Evolutionary conservation across 139 green algal species (phyloP).

Genomic region (Closterium sp.): DNA sequence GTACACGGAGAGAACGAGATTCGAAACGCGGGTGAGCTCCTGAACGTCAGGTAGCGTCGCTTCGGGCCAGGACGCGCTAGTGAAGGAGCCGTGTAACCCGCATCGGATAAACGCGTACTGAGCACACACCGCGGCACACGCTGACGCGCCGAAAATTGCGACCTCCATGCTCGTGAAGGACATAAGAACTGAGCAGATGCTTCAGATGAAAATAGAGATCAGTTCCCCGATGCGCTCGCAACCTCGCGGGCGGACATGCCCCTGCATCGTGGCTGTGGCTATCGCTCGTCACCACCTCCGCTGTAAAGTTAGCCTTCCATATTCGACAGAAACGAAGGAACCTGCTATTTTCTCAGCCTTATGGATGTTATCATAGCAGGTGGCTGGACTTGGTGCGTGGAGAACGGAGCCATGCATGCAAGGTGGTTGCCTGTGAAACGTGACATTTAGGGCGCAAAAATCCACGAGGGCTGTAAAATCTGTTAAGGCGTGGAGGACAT

Average conservation of each 20-base stretch:
- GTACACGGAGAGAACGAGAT: slow-evolving; percentile 27
- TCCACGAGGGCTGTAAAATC: too few relatives aligned
- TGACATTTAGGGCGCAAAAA: not conserved
- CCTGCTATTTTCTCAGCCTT: too few relatives aligned
- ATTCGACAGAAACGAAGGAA: too few relatives aligned
- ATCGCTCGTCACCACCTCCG: not conserved
- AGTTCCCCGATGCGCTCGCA: not conserved
- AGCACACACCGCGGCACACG: not conserved
- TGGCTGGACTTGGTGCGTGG: too few relatives aligned
- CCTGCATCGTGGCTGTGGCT: not conserved
- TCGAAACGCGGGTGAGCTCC: not conserved
- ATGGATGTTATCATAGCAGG: too few relatives aligned
- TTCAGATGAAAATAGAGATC: not conserved
- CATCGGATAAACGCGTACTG: not conserved
- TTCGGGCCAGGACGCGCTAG: slow-evolving; percentile 23
- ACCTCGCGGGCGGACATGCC: not conserved
- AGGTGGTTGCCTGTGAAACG: not conserved
- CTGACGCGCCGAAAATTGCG: not conserved
- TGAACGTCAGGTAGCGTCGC: slow-evolving; percentile 1
- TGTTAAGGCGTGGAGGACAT: too few relatives aligned
- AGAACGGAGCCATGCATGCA: too few relatives aligned
- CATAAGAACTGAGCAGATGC: not conserved
- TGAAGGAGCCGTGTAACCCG: slow-evolving; percentile 4
- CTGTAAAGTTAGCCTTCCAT: too few relatives aligned
- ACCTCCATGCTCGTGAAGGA: not conserved